Percentiles rank a stretch among this genome's conserved stretches.
Conservation (phyloP, 257 asterid genomes). For the Solanum rostratum region DNA sequence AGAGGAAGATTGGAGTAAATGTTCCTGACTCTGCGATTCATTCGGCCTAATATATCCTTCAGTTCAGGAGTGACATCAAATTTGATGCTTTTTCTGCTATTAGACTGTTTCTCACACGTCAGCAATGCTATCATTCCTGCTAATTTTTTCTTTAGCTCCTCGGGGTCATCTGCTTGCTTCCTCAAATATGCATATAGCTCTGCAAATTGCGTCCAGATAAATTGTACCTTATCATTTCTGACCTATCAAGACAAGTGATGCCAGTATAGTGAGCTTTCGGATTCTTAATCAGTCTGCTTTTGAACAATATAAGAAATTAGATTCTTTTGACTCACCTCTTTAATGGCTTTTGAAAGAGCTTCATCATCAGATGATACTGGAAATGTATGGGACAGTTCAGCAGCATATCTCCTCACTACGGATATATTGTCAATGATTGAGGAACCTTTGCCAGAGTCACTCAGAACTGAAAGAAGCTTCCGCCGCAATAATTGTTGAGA, state of each 20-base stretch:
- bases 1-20: slow-evolving; percentile 57
- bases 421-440: slow-evolving; percentile 57
- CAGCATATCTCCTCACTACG: slow-evolving; percentile 67
- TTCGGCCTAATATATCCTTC: slow-evolving; percentile 56
- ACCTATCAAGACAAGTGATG: slow-evolving; percentile 27
- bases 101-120: slow-evolving; percentile 52
- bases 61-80: slow-evolving; percentile 52
- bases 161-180: slow-evolving; percentile 60
- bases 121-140: slow-evolving; percentile 90
- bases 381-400: slow-evolving; percentile 68
- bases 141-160: slow-evolving; percentile 42
- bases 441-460: slow-evolving; percentile 73
- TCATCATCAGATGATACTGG: slow-evolving; percentile 78
- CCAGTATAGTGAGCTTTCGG: not conserved
- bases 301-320: not conserved
- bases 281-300: not conserved
- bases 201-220: slow-evolving; percentile 80
- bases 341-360: slow-evolving; percentile 76
- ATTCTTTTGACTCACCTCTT: slow-evolving; percentile 50
- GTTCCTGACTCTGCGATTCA: slow-evolving; percentile 49
- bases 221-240: slow-evolving; percentile 58
- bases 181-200: slow-evolving; percentile 56
- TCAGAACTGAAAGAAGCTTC: slow-evolving; percentile 67
- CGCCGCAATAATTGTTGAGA: slow-evolving; percentile 45
- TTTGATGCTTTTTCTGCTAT: slow-evolving; percentile 32